Percentiles rank a stretch among this genome's conserved stretches.
phyloP scores from a whole-genome alignment of 1,284 basidiomycete genomes.

The Apiotrichum siamense region DNA sequence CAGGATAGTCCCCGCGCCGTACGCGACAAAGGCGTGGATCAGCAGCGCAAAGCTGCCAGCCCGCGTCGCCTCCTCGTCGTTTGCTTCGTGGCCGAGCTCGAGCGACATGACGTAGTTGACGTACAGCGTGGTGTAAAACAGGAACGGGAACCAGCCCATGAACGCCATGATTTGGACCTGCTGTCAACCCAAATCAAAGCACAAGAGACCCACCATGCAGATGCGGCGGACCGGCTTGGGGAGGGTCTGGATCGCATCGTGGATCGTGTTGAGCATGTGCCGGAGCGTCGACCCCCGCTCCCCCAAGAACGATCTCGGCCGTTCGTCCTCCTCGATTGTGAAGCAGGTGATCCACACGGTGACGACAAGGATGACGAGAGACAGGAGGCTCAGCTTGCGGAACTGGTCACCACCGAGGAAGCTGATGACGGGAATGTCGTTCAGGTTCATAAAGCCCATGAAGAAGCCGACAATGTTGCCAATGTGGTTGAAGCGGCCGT shows the following conservation, averaged over 20 bases:
- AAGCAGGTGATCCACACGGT: conserved; percentile 85
- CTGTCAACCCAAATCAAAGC: background rate
- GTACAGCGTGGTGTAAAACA: conserved; percentile 93
- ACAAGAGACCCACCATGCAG: conserved; percentile 59
- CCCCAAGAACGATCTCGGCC: conserved; percentile 48
- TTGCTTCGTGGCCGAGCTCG: conserved; percentile 63
- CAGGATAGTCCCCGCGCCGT: conserved; percentile 71
- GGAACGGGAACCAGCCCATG: conserved; percentile 75
- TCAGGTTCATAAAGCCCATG: conserved; percentile 83
- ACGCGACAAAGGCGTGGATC: conserved; percentile 77
- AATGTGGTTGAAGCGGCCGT: conserved; percentile 89
- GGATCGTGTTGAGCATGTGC: conserved; percentile 70
- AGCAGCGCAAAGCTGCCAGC: conserved; percentile 85
- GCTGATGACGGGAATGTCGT: conserved; percentile 63
- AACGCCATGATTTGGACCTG: conserved; percentile 49
- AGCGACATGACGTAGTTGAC: conserved; percentile 84
- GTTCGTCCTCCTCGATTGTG: conserved; percentile 68
- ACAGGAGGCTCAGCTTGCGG: conserved; percentile 86
- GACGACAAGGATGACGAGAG: conserved; percentile 66
- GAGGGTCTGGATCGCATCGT: conserved; percentile 62
- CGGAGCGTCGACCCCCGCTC: conserved; percentile 41
- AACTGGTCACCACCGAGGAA: conserved; percentile 91
- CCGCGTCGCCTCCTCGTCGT: conserved; percentile 72
- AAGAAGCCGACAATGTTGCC: conserved; percentile 90
- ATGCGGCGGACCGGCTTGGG: conserved; percentile 78